Conservation (phyloP, 192 early-diverging fungal genomes). For the Phycomyces blakesleeanus region DNA sequence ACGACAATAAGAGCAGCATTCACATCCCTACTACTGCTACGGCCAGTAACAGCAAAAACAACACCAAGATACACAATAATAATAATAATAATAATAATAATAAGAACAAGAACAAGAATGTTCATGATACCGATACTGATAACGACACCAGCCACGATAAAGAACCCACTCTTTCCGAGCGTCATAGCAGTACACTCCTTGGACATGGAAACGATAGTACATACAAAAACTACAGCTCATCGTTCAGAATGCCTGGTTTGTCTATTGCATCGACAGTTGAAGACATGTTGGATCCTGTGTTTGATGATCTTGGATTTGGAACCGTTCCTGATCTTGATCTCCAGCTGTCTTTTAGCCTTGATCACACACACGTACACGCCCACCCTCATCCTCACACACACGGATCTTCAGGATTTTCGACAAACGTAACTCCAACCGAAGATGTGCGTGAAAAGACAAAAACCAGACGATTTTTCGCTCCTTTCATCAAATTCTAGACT, state of each 20-base stretch:
- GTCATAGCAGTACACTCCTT: too few species aligned
- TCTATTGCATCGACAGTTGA: not conserved
- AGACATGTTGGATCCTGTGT: not conserved
- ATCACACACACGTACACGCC: conserved; percentile 5
- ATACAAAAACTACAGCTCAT: not conserved
- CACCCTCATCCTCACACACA: too few species aligned
- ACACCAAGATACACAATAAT: too few species aligned
- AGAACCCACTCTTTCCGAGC: too few species aligned
- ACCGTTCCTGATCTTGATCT: conserved; percentile 8
- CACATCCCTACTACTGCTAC: too few species aligned
- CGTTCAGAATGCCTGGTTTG: not conserved
- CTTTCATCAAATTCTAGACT: conserved; percentile 8
- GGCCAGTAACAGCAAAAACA: too few species aligned
- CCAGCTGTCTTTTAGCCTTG: conserved; percentile 16
- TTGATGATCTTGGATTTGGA: conserved; percentile 18
- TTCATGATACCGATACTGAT: too few species aligned
- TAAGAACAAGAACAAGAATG: too few species aligned
- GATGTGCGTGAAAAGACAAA: conserved; percentile 10
- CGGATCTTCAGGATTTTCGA: not conserved
- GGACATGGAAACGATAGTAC: too few species aligned
- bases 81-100: too few species aligned
- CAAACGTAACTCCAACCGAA: not conserved
- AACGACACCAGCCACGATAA: too few species aligned
- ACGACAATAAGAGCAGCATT: too few species aligned
- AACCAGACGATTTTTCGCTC: conserved; percentile 22